phyloP scores from a whole-genome alignment of 495 filamentous ascomycete species.

The Aspergillus baeticus region DNA sequence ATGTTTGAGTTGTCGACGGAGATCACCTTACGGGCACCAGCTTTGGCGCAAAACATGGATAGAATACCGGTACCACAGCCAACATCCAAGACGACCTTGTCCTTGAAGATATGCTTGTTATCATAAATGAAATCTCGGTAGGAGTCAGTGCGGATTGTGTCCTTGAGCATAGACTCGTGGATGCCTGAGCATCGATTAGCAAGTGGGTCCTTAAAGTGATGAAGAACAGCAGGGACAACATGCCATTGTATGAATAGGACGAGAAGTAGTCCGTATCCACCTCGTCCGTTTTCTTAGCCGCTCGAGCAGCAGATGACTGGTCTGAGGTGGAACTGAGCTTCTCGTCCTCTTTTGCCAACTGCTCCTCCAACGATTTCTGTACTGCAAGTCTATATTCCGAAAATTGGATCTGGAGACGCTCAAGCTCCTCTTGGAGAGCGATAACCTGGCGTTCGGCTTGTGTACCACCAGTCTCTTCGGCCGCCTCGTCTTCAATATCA shows the following conservation, averaged over 20 bases:
- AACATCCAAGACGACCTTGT: slow-evolving; percentile 88
- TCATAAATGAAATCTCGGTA: slow-evolving; percentile 73
- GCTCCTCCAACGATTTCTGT: slow-evolving; percentile 66
- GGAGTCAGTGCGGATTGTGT: slow-evolving; percentile 62
- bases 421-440: slow-evolving; percentile 68
- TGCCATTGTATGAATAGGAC: slow-evolving; percentile 77
- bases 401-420: slow-evolving; percentile 64
- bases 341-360: slow-evolving; percentile 54
- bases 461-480: slow-evolving; percentile 21
- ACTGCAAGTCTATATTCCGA: slow-evolving; percentile 69
- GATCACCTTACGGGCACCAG: slow-evolving; percentile 86
- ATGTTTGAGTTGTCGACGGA: slow-evolving; percentile 94
- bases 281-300: slow-evolving; percentile 30
- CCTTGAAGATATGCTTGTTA: slow-evolving; percentile 87
- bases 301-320: slow-evolving; percentile 17
- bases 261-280: slow-evolving; percentile 70
- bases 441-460: slow-evolving; percentile 56
- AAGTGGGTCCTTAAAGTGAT: slow-evolving; percentile 1
- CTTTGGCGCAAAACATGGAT: slow-evolving; percentile 90
- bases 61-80: slow-evolving; percentile 92
- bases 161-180: slow-evolving; percentile 90
- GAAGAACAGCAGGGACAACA: slow-evolving; percentile 5
- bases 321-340: slow-evolving; percentile 24
- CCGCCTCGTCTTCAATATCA: slow-evolving; percentile 54
- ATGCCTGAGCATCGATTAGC: slow-evolving; percentile 56